Evolutionary conservation across 2,329 filamentous ascomycete species (phyloP).

Genomic region (Aspergillus tubingensis): DNA sequence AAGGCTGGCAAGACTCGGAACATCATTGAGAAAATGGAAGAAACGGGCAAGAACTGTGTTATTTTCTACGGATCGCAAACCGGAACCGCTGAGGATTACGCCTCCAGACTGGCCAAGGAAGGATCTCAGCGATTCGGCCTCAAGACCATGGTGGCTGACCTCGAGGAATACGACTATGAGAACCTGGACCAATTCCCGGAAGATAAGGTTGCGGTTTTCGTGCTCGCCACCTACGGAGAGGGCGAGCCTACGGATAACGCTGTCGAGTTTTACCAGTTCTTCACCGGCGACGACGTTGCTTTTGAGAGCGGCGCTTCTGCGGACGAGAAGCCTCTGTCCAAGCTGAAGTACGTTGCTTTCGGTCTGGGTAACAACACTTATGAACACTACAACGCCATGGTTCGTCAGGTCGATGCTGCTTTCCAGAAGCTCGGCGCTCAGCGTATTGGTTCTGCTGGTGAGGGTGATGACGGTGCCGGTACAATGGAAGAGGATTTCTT

Average conservation of each 20-base stretch:
- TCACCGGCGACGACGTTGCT: slow-evolving; percentile 75
- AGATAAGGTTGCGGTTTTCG: slow-evolving; percentile 92
- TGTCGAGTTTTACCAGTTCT: slow-evolving; percentile 97
- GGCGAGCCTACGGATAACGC: slow-evolving; percentile 98
- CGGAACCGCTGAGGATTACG: slow-evolving; percentile 97
- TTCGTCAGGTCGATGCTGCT: slow-evolving; percentile 82
- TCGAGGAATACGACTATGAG: slow-evolving; percentile 97
- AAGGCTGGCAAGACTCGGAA: slow-evolving; percentile 86
- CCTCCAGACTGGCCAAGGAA: slow-evolving; percentile 93
- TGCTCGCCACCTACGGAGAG: slow-evolving; percentile 96
- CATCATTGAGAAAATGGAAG: slow-evolving; percentile 93
- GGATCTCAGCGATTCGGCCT: slow-evolving; percentile 94
- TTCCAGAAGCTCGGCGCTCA: slow-evolving; percentile 79
- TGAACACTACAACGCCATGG: slow-evolving; percentile 99
- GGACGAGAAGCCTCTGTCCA: slow-evolving; percentile 72
- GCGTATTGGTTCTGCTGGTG: slow-evolving; percentile 83
- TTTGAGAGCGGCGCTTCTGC: slow-evolving; percentile 70
- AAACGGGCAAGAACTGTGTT: slow-evolving; percentile 93
- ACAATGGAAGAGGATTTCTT: slow-evolving; percentile 99
- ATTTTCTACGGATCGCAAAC: slow-evolving; percentile 99
- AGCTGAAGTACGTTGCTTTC: slow-evolving; percentile 91
- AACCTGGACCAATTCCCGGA: slow-evolving; percentile 85
- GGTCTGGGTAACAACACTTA: slow-evolving; percentile 99
- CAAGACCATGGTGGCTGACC: slow-evolving; percentile 96
- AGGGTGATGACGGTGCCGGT: slow-evolving; percentile 95